Conservation (phyloP, 202 grass and related monocot species). For the Sporobolus alterniflorus region DNA sequence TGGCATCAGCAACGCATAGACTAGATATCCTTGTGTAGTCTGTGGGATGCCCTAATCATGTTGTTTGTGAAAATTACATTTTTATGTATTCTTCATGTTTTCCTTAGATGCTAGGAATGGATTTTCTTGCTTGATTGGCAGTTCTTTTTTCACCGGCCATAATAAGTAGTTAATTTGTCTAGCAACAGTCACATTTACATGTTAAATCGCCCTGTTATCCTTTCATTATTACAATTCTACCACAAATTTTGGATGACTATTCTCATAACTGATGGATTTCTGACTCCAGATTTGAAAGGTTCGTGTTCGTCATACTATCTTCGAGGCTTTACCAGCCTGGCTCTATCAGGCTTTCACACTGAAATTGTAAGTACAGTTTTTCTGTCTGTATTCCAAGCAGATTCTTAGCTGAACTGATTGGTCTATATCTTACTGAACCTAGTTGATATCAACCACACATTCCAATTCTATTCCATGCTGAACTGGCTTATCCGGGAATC, state of each 20-base stretch:
- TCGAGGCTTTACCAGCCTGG: background rate
- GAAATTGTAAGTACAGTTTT: background rate
- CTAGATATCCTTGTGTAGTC: background rate
- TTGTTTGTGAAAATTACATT: background rate
- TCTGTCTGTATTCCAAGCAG: background rate
- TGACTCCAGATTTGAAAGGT: background rate
- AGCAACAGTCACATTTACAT: background rate
- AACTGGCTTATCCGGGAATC: slow-evolving; percentile 1
- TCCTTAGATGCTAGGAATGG: background rate
- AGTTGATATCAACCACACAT: background rate
- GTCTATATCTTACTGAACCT: background rate
- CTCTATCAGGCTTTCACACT: background rate
- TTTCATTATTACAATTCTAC: background rate
- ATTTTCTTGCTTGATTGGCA: background rate
- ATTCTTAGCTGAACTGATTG: slow-evolving; percentile 3
- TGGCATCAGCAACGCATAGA: background rate
- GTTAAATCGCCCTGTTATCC: background rate
- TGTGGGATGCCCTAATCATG: background rate
- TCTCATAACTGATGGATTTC: background rate
- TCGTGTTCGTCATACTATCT: slow-evolving; percentile 16
- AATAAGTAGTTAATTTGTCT: background rate
- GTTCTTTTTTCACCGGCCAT: too few species aligned
- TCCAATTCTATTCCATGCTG: background rate
- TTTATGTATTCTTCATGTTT: background rate
- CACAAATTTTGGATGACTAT: background rate